Evolutionary conservation across 2,329 filamentous ascomycete species (phyloP).

Genomic region (Exophiala xenobiotica): DNA sequence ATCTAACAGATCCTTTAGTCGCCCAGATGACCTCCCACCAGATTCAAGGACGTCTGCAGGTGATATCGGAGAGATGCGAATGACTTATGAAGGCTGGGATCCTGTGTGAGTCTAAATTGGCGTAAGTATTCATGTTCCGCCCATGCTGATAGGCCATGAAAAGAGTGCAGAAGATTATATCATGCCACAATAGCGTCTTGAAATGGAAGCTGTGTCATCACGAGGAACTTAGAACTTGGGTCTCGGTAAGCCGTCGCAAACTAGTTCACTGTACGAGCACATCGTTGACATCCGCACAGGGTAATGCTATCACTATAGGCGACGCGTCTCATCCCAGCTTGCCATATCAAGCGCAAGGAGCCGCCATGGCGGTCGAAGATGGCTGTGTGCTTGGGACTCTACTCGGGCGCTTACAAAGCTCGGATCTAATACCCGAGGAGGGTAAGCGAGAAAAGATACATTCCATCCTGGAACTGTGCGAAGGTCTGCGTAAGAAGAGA

Average conservation of each 20-base stretch:
- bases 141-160: not conserved
- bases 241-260: not conserved
- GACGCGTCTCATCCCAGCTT: conserved; percentile 40
- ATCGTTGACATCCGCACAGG: conserved; percentile 17
- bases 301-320: conserved; percentile 45
- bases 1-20: conserved; percentile 5
- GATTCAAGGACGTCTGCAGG: conserved; percentile 5
- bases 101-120: conserved; percentile 3
- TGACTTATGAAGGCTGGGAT: conserved; percentile 18
- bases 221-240: not conserved
- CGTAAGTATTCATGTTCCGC: not conserved
- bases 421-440: not conserved
- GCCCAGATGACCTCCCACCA: conserved; percentile 11
- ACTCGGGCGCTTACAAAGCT: conserved; percentile 5
- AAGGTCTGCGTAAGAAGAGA: conserved; percentile 11
- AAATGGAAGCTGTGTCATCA: conserved; percentile 20
- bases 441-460: conserved; percentile 1
- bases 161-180: conserved; percentile 16
- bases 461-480: conserved; percentile 9
- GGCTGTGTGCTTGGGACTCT: conserved; percentile 39
- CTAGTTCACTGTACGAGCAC: not conserved
- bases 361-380: conserved; percentile 46
- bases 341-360: conserved; percentile 40
- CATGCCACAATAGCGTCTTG: conserved; percentile 10
- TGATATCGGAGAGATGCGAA: conserved; percentile 8